Evolutionary conservation across 805 yeast genomes (phyloP).

Genomic region (Ogataea paradorogensis): DNA sequence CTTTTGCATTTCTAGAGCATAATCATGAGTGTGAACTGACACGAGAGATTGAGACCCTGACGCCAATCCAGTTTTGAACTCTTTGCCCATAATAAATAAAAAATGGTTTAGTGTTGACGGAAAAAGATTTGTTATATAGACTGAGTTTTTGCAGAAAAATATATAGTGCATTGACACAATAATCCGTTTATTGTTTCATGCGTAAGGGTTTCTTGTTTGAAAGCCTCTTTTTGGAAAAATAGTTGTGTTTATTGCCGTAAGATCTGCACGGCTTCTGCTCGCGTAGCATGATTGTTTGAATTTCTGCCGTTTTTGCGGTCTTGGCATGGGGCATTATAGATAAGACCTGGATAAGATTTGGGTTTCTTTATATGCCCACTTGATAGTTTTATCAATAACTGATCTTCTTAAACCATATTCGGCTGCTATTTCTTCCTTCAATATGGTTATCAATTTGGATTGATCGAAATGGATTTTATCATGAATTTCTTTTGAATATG

Average conservation of each 20-base stretch:
- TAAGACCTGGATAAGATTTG: neutral
- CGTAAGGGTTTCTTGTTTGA: conserved; percentile 1
- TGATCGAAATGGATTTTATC: neutral
- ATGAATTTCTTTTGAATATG: neutral
- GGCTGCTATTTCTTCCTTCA: conserved; percentile 2
- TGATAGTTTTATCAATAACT: neutral
- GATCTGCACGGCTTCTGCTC: neutral
- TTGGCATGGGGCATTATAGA: conserved; percentile 10
- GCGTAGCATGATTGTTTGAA: too few relatives aligned
- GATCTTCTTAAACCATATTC: conserved; percentile 1
- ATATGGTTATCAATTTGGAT: neutral
- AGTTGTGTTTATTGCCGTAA: neutral
- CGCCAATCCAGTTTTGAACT: conserved; percentile 12
- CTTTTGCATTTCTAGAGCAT: conserved; percentile 43
- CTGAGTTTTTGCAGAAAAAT: neutral
- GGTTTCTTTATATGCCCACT: conserved; percentile 2
- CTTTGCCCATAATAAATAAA: conserved; percentile 1
- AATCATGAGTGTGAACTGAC: conserved; percentile 41
- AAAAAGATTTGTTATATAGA: neutral
- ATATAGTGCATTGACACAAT: conserved; percentile 2
- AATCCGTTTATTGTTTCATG: neutral
- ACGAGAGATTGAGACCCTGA: conserved; percentile 18
- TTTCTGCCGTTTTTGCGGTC: too few relatives aligned
- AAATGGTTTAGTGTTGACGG: neutral
- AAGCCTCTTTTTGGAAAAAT: neutral